Evolutionary conservation across 2,329 filamentous ascomycete species (phyloP), one percentile per base, ranked within the genome.

Genomic region (Apiospora phragmitis): DNA sequence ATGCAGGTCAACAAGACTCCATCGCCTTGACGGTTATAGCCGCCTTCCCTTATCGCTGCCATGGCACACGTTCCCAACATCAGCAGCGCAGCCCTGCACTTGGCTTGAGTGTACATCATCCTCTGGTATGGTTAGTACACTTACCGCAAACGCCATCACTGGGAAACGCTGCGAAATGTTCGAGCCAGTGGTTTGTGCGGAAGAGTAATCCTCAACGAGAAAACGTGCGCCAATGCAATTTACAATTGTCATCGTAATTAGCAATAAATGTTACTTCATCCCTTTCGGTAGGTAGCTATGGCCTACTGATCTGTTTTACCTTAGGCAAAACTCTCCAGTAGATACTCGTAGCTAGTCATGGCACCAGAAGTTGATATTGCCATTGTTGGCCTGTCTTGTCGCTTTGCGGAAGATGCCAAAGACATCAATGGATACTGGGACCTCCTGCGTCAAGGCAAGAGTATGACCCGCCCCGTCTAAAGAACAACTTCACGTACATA

Each of bases 381-480:
- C 72, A 79, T 80, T 43, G 73, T 80, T 29, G 78, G 78, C 72
- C 79, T 80, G 77, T 74, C 77, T 49, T 79, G 77, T 72, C 77
- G 79, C 24, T 74, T 79, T 29, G 75, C 78, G 1, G 77, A 77
- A 14, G 73, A 74, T n/a, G 77, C 78, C 7, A 77, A 76, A 0
- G 77, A 74, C 16, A 75, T 76, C 2, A 76, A 75, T 55, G 76
- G 79, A 38, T 79, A 80, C 47, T 81, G 77, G 71, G 71, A 77
- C 18, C 75, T 80, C 72, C 70, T 80, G 41, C 78, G 74, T 68
- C 75, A 77, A 5, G 74, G 74, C 29, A 73, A 77, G 16, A 76
- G 74, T 66, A 66, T 21, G 38, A 18, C 67, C 75, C 75, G 26
- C 14, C 24, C 79, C 77, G 78, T 75, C 72, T 3, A 70, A 77